A percentile compares a stretch with the other conserved stretches of the same genome.
Evolutionary conservation across 1,284 basidiomycete species (phyloP).

Genomic region (Singerocomus inundabilis): DNA sequence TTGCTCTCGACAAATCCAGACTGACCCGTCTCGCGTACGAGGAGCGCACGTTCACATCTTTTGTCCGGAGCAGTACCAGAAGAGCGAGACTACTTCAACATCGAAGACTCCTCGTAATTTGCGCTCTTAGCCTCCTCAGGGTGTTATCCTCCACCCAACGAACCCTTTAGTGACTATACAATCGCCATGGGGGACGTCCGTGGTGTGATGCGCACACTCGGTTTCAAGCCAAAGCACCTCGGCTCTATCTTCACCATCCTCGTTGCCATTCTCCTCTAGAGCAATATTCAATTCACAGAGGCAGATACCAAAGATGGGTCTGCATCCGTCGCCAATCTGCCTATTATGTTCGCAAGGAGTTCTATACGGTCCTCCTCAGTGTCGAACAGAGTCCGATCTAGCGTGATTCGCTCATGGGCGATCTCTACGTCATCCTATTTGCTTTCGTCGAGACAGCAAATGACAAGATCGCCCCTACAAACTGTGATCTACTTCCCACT

Average conservation of each 20-base stretch:
- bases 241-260: constrained; percentile 80
- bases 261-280: constrained; percentile 78
- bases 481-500: too few relatives aligned
- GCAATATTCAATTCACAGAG: constrained; percentile 81
- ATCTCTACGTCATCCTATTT: too few relatives aligned
- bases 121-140: constrained; percentile 80
- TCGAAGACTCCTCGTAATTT: constrained; percentile 86
- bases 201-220: constrained; percentile 75
- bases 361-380: too few relatives aligned
- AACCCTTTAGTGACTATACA: constrained; percentile 83
- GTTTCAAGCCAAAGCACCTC: constrained; percentile 87
- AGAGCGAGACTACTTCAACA: constrained; percentile 72
- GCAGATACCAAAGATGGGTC: constrained; percentile 69
- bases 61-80: constrained; percentile 78
- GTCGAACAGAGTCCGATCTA: too few relatives aligned
- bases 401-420: too few relatives aligned
- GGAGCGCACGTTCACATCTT: constrained; percentile 90
- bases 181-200: constrained; percentile 84
- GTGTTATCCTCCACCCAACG: constrained; percentile 80
- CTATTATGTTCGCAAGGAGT: constrained; percentile 87
- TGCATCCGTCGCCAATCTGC: too few relatives aligned
- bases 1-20: constrained; percentile 84
- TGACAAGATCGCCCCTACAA: too few relatives aligned
- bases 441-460: too few relatives aligned
- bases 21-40: constrained; percentile 74